These are phyloP conservation scores for Thelonectria blattea DNA, from an alignment of 2,329 filamentous ascomycete genomes.

Conservation along the genomic window DNA sequence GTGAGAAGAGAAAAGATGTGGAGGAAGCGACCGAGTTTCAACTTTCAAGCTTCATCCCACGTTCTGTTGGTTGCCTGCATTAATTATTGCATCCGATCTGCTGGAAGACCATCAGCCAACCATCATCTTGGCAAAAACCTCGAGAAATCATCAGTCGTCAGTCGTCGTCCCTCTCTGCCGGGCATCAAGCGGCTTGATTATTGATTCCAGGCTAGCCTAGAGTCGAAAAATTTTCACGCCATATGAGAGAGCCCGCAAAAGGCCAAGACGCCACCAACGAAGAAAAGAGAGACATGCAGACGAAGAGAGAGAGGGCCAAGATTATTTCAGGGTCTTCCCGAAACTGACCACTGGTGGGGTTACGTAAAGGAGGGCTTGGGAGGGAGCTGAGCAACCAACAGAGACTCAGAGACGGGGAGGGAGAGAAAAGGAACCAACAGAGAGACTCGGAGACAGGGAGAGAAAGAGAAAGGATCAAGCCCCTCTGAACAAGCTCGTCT, in stretches of 20 bases:
- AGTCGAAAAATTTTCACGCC: neutral
- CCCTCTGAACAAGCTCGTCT: slow-evolving; percentile 1
- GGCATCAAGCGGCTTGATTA: neutral
- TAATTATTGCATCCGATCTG: no score
- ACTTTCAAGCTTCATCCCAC: neutral
- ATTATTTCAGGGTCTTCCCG: neutral
- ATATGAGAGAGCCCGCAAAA: neutral
- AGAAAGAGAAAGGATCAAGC: no score
- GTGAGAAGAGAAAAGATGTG: neutral
- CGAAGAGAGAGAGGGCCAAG: no score
- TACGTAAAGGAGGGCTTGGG: neutral
- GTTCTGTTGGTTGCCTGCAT: no score
- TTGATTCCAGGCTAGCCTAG: neutral
- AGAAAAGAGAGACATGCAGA: neutral
- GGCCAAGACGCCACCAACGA: neutral
- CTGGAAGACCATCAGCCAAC: neutral
- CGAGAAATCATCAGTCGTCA: no score
- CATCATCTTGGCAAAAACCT: neutral
- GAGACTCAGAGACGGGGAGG: no score
- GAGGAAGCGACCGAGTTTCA: neutral
- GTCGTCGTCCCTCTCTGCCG: neutral
- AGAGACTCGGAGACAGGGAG: no score
- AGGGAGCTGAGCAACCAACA: neutral
- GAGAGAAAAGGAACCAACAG: no score
- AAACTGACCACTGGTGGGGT: neutral